Evolutionary conservation across 2,329 filamentous ascomycete species (phyloP).

Genomic region (Ophiobolus disseminans): DNA sequence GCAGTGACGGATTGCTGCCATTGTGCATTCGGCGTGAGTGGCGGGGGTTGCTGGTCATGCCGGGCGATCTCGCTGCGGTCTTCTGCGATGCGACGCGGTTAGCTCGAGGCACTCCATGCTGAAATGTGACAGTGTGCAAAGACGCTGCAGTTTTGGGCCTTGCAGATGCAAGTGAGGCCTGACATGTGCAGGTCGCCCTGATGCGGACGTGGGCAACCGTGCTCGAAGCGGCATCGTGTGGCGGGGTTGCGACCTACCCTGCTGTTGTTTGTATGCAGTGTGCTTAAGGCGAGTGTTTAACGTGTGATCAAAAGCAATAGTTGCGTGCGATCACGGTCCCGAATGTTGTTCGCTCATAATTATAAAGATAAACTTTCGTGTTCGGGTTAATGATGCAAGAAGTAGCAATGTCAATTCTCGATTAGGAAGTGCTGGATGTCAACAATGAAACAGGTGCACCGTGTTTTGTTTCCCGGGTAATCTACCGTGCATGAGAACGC

Average conservation of each 20-base stretch:
- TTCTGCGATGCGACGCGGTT: conserved; percentile 13
- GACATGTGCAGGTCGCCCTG: not conserved
- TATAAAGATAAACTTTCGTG: not conserved
- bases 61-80: conserved; percentile 3
- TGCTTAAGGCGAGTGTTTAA: conserved; percentile 8
- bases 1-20: conserved; percentile 22
- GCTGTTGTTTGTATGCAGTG: conserved; percentile 17
- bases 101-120: conserved; percentile 19
- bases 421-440: not conserved
- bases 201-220: not conserved
- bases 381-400: conserved; percentile 1
- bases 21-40: conserved; percentile 15
- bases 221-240: conserved; percentile 11
- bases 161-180: conserved; percentile 7
- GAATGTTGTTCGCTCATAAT: not conserved
- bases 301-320: conserved; percentile 19
- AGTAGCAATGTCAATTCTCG: not conserved
- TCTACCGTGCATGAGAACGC: not conserved
- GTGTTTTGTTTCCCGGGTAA: conserved; percentile 5
- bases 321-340: conserved; percentile 5
- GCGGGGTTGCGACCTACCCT: conserved; percentile 18
- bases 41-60: conserved; percentile 15
- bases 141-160: conserved; percentile 11
- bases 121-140: conserved; percentile 10
- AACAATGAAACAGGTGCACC: not conserved